Conservation (phyloP, 2,329 filamentous ascomycete genomes). For the Neurospora crassa region DNA sequence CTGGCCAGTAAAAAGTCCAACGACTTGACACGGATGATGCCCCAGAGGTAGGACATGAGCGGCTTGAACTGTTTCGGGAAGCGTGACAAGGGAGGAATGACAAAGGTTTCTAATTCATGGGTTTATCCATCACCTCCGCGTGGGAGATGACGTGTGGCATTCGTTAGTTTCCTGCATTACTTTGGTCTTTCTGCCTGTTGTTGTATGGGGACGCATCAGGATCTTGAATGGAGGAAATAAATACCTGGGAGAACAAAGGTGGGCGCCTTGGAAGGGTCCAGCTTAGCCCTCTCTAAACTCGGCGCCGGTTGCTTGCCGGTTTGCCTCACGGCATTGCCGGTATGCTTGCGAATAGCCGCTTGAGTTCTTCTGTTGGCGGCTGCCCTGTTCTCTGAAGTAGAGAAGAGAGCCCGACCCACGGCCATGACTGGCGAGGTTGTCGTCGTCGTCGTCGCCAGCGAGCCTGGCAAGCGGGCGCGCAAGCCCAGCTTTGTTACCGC, state of each 20-base stretch:
- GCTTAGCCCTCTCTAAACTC: background rate
- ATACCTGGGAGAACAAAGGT: background rate
- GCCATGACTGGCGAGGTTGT: background rate
- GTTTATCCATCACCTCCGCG: background rate
- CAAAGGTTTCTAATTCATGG: slow-evolving; percentile 33
- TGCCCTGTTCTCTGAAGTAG: slow-evolving; percentile 3
- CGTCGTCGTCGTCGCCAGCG: background rate
- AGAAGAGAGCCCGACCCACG: slow-evolving; percentile 1
- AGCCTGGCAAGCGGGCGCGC: slow-evolving; percentile 7
- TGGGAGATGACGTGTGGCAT: background rate
- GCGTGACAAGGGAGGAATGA: slow-evolving; percentile 30
- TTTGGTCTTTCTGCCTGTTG: background rate
- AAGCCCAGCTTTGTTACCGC: slow-evolving; percentile 9
- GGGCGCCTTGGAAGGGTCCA: background rate
- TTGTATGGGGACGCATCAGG: background rate
- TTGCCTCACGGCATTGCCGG: background rate
- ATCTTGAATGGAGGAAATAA: background rate
- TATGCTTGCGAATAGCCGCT: background rate
- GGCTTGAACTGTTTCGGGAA: slow-evolving; percentile 11
- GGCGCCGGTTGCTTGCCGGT: background rate
- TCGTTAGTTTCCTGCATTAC: background rate
- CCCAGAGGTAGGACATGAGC: slow-evolving; percentile 1
- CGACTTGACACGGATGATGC: slow-evolving; percentile 19
- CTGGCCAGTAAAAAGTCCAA: slow-evolving; percentile 28
- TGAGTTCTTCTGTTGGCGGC: background rate